Evolutionary conservation across 1,284 basidiomycete genomes (phyloP).

Genomic region (Ganoderma multipileum): DNA sequence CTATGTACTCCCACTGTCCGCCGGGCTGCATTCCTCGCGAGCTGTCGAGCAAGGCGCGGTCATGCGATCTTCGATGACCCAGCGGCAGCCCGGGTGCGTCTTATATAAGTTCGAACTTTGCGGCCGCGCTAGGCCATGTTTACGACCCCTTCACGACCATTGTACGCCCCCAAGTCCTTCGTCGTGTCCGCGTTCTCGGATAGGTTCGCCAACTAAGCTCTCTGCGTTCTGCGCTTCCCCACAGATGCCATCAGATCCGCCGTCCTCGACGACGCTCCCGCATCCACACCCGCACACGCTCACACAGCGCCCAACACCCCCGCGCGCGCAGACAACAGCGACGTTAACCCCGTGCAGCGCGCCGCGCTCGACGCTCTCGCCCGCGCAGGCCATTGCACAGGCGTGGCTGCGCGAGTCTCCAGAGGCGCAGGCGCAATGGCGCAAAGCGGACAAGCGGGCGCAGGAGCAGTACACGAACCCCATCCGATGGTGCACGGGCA

Average conservation of each 20-base stretch:
- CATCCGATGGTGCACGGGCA: constrained; percentile 32
- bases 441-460: constrained; percentile 51
- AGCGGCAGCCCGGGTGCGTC: constrained; percentile 34
- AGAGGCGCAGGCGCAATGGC: constrained; percentile 66
- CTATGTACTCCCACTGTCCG: constrained; percentile 41
- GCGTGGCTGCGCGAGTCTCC: constrained; percentile 67
- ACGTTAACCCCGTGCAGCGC: constrained; percentile 9
- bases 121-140: constrained; percentile 30
- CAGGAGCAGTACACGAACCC: constrained; percentile 47
- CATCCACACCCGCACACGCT: constrained; percentile 24
- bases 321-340: constrained; percentile 27
- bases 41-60: constrained; percentile 33
- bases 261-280: constrained; percentile 29
- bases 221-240: constrained; percentile 15
- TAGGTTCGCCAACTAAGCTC: constrained; percentile 19
- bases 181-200: constrained; percentile 20
- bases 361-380: constrained; percentile 46
- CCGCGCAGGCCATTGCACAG: constrained; percentile 67
- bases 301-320: constrained; percentile 31
- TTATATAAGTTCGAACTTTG: constrained; percentile 46
- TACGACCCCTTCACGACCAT: constrained; percentile 43
- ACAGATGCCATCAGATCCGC: constrained; percentile 46
- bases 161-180: constrained; percentile 33
- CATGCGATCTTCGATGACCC: constrained; percentile 38
- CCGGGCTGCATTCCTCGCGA: constrained; percentile 32